Conservation (phyloP, 2,329 filamentous ascomycete genomes). For the Claviceps africana region DNA sequence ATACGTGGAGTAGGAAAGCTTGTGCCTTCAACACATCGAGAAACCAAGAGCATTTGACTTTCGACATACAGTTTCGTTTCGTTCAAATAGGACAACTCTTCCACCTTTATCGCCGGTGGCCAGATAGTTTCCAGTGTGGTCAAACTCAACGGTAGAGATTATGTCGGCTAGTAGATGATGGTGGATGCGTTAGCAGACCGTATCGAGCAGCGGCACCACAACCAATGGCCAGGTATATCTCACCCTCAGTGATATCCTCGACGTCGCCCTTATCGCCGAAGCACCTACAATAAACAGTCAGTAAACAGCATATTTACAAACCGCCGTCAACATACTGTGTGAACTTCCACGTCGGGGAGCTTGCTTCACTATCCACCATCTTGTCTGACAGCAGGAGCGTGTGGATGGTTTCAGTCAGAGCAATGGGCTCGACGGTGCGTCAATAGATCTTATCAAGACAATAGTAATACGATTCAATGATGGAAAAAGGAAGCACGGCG, state of each 20-base stretch:
- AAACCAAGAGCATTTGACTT: neutral
- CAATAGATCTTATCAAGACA: neutral
- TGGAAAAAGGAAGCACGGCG: neutral
- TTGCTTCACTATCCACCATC: conserved; percentile 94
- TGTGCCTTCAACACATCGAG: neutral
- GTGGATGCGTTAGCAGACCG: conserved; percentile 9
- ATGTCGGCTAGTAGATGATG: conserved; percentile 53
- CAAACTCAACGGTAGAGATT: conserved; percentile 83
- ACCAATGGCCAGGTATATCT: conserved; percentile 9
- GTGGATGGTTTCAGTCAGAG: conserved; percentile 7
- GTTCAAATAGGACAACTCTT: conserved; percentile 72
- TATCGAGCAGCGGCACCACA: conserved; percentile 5
- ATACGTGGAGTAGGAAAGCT: neutral
- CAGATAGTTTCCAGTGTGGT: conserved; percentile 79
- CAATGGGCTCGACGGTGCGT: neutral
- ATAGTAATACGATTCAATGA: neutral
- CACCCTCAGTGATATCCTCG: conserved; percentile 96
- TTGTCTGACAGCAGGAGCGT: conserved; percentile 30
- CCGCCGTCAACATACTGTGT: conserved; percentile 63
- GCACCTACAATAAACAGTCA: conserved; percentile 47
- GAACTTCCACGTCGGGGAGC: conserved; percentile 97
- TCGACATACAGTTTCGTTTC: conserved; percentile 77
- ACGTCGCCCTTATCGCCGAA: conserved; percentile 99
- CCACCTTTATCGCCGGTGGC: conserved; percentile 85
- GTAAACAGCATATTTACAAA: conserved; percentile 8